Evolutionary conservation across 495 filamentous ascomycete species (phyloP).

Genomic region (Penicillium odoratum): DNA sequence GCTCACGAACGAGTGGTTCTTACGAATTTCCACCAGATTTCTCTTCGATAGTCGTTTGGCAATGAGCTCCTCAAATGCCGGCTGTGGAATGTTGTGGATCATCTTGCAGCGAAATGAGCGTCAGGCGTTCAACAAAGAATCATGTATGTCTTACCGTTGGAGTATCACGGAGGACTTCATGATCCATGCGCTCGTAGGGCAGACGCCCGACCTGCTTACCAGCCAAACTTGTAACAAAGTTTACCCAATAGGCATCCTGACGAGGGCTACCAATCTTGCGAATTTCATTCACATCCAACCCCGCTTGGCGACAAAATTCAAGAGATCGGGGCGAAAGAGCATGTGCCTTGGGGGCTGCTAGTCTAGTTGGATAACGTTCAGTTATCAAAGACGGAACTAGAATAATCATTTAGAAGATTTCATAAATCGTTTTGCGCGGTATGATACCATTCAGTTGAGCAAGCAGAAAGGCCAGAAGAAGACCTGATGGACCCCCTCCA

Average conservation of each 20-base stretch:
- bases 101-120: slow-evolving; percentile 18
- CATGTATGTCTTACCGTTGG: slow-evolving; percentile 18
- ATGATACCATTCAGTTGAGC: slow-evolving; percentile 1
- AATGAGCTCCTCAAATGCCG: slow-evolving; percentile 24
- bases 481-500: slow-evolving; percentile 11
- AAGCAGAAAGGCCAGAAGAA: slow-evolving; percentile 10
- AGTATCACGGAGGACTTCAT: slow-evolving; percentile 25
- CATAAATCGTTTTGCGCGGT: not conserved
- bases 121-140: not conserved
- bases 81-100: slow-evolving; percentile 37
- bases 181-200: slow-evolving; percentile 35
- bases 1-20: slow-evolving; percentile 23
- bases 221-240: slow-evolving; percentile 30
- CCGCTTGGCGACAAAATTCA: slow-evolving; percentile 31
- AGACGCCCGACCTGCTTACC: slow-evolving; percentile 28
- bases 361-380: slow-evolving; percentile 27
- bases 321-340: slow-evolving; percentile 31
- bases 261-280: slow-evolving; percentile 25
- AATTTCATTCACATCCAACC: slow-evolving; percentile 28
- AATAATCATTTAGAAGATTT: too few relatives aligned
- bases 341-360: slow-evolving; percentile 33
- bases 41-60: slow-evolving; percentile 5
- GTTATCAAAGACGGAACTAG: slow-evolving; percentile 26
- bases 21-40: slow-evolving; percentile 19
- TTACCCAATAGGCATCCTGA: slow-evolving; percentile 29